These are phyloP conservation scores for Gossypium trilobum DNA, from an alignment of 441 rosid genomes.

Conservation along the genomic window DNA sequence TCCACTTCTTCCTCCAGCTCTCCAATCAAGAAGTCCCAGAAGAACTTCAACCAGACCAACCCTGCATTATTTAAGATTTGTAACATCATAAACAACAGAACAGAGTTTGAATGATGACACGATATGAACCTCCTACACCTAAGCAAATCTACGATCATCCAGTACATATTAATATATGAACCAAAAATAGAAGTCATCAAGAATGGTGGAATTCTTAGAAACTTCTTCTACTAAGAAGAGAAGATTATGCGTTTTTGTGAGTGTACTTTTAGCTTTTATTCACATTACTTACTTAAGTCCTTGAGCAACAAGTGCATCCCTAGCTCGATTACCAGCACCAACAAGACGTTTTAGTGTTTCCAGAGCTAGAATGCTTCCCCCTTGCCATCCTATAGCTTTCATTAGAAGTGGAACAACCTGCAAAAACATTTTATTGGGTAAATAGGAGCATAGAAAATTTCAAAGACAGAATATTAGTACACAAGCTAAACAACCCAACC, in stretches of 20 bases:
- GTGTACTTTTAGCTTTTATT: not conserved
- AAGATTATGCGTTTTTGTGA: not conserved
- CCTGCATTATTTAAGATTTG: constrained; percentile 35
- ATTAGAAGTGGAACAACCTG: constrained; percentile 98
- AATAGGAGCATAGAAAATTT: constrained; percentile 7
- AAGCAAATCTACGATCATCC: not conserved
- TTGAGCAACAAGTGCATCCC: constrained; percentile 97
- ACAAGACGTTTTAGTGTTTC: constrained; percentile 96
- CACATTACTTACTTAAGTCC: constrained; percentile 72
- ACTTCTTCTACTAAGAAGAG: not conserved
- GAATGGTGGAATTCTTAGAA: not conserved
- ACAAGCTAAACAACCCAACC: constrained; percentile 8
- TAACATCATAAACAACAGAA: constrained; percentile 3
- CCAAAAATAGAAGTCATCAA: not conserved
- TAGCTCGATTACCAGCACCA: constrained; percentile 97
- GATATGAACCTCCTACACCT: not conserved
- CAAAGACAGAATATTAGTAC: constrained; percentile 12
- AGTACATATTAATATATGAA: not conserved
- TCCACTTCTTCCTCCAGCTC: constrained; percentile 84
- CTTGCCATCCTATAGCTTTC: constrained; percentile 99
- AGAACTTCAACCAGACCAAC: constrained; percentile 94
- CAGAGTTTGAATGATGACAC: not conserved
- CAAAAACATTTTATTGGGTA: constrained; percentile 2
- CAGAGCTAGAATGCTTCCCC: constrained; percentile 97
- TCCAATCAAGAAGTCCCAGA: constrained; percentile 97